Percentiles rank a stretch among this genome's conserved stretches.
Evolutionary conservation across 768 basidiomycete species (phyloP).

Genomic region (Suillus paluster): DNA sequence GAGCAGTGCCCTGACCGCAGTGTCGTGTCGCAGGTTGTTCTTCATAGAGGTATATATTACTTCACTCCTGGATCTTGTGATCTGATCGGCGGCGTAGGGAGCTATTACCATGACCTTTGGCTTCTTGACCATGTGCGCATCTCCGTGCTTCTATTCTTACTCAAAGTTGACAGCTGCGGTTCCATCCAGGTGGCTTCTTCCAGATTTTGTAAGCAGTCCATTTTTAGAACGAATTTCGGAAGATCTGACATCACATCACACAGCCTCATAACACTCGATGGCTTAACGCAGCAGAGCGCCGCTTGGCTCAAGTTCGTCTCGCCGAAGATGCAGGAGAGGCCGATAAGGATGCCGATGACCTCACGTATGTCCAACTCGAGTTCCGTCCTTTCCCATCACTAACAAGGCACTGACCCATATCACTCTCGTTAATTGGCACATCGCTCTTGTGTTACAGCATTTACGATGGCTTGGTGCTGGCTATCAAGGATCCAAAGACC

Average conservation of each 20-base stretch:
- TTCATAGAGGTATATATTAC: constrained; percentile 59
- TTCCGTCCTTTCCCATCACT: background rate
- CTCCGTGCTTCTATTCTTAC: background rate
- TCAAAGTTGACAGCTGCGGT: background rate
- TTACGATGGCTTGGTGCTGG: constrained; percentile 55
- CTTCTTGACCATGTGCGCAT: constrained; percentile 51
- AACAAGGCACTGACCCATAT: background rate
- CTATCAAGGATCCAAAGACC: constrained; percentile 59
- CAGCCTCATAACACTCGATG: constrained; percentile 68
- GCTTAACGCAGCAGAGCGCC: constrained; percentile 54
- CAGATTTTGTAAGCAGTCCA: constrained; percentile 55
- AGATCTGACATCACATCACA: background rate
- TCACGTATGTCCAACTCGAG: constrained; percentile 17
- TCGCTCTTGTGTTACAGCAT: constrained; percentile 38
- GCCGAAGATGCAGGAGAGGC: constrained; percentile 74
- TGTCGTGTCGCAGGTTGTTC: constrained; percentile 54
- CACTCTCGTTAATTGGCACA: background rate
- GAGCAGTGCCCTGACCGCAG: background rate
- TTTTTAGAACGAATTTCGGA: background rate
- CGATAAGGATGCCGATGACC: constrained; percentile 47
- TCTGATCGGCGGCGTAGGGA: constrained; percentile 44
- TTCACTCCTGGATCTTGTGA: background rate
- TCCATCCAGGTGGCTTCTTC: constrained; percentile 54
- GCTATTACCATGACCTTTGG: constrained; percentile 65
- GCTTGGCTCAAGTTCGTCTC: constrained; percentile 68